Base-by-base conservation (phyloP, 345 rosid genomes). In the Citrus unshiu region DNA sequence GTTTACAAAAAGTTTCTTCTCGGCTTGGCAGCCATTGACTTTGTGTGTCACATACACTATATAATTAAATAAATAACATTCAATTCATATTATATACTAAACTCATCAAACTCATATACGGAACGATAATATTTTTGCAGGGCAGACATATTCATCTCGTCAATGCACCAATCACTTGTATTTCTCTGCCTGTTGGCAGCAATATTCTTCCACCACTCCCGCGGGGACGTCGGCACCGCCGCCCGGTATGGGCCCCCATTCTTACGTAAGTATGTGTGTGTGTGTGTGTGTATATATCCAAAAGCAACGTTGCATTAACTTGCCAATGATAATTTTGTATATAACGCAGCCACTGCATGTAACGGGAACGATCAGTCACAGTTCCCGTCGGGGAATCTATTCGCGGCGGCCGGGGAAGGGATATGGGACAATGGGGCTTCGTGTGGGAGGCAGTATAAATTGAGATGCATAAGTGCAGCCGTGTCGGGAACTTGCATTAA, bases 341-440 rank as follows among this genome's bases (percentile, higher is more conserved):
- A 13, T 13, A 13, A 46, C 35, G 56, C 83, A 90, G 95, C 95
- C 6, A 87, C 89, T 0, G 93, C 91, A 13, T 91, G 95, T 69
- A 75, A 25, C 25, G 93, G 95, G 19, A 54, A 49, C 5, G 84
- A 85, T 8, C 29, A 25, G 4, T 63, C 89, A 1, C 84, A 84
- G 54, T 88, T 88, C n/a, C 95, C 95, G 3, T 27, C 89, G 5
- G 82, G 68, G 86, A 84, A 85, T 73, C 60, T 85, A 51, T 91
- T 91, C 14, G 95, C 83, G 16, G 90, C 91, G 0, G 93, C 89
- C 2, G 89, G 93, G 0, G 92, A 87, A 9, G 90, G 91, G 69
- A 40, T 91, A 73, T 91, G 93, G 95, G 92, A 90, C 79, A 89
- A 87, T 13, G 95, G 95, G 0, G 92, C 93, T 0, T 75, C 89